Evolutionary conservation across 108 stramenopile species (phyloP).

Genomic region (Fragilariopsis cylindrus): DNA sequence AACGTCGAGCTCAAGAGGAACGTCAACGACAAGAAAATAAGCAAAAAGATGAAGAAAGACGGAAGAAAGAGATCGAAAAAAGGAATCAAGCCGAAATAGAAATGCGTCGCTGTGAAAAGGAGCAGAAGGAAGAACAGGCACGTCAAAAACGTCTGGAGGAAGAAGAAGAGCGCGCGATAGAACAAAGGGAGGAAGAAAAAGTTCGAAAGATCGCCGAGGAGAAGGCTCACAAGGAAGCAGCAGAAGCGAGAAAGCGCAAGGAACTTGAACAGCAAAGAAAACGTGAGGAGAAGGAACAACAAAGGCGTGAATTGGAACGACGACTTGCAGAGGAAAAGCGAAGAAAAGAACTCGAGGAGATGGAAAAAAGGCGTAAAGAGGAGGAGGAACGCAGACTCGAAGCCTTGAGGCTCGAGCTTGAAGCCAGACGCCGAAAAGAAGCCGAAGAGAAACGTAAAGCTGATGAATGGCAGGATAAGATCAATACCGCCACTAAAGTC

Average conservation of each 20-base stretch:
- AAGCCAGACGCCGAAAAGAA: conserved; percentile 25
- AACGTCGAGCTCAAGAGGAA: conserved; percentile 26
- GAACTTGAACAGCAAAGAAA: conserved; percentile 19
- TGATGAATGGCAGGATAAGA: conserved; percentile 28
- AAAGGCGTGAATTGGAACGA: conserved; percentile 19
- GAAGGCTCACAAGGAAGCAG: conserved; percentile 28
- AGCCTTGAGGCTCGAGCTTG: conserved; percentile 12
- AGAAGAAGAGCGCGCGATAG: conserved; percentile 25
- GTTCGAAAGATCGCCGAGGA: conserved; percentile 1
- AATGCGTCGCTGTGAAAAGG: conserved; percentile 7
- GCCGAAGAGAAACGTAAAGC: conserved; percentile 24
- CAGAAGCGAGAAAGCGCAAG: conserved; percentile 21
- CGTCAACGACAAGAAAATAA: conserved; percentile 27
- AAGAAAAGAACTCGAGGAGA: conserved; percentile 14
- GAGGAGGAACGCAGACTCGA: conserved; percentile 30
- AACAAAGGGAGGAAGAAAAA: conserved; percentile 5
- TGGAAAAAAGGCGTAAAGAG: neutral
- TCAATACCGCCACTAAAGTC: conserved; percentile 29
- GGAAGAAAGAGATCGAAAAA: conserved; percentile 15
- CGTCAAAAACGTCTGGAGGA: conserved; percentile 5
- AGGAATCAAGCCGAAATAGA: conserved; percentile 21
- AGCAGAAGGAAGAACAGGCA: conserved; percentile 10
- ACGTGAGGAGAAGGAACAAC: conserved; percentile 13
- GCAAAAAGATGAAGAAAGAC: neutral
- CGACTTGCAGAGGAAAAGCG: conserved; percentile 1